Conservation (phyloP, 208 protist species). For the Polymyxa betae region DNA sequence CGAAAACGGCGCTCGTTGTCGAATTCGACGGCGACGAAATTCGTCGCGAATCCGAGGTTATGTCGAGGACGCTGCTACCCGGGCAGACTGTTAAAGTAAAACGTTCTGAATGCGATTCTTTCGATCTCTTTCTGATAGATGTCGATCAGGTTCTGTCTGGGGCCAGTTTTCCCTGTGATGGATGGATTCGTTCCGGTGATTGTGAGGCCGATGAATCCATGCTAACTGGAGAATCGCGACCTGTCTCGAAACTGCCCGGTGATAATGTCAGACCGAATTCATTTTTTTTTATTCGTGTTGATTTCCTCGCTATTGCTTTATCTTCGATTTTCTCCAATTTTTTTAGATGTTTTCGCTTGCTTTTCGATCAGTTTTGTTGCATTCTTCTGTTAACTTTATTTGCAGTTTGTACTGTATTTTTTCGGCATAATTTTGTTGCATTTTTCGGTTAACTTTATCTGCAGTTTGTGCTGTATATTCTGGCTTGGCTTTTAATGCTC, state of each 20-base stretch:
- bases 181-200: conserved; percentile 78
- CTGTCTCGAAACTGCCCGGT: conserved; percentile 73
- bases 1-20: not conserved
- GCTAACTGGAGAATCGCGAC: conserved; percentile 88
- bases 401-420: no score
- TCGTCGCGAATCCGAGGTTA: not conserved
- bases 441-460: no score
- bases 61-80: not conserved
- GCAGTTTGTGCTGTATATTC: no score
- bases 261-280: conserved; percentile 65
- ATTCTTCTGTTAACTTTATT: no score
- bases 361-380: no score
- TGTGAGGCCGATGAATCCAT: conserved; percentile 89
- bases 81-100: not conserved
- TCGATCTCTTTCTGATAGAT: not conserved
- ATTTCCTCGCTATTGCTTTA: not conserved
- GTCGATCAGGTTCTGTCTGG: not conserved
- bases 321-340: no score
- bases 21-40: not conserved
- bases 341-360: no score
- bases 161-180: conserved; percentile 83
- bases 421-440: no score
- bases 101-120: not conserved
- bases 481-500: no score
- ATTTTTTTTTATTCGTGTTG: not conserved